Evolutionary conservation across 768 basidiomycete species (phyloP).

Genomic region (Pilatotrama ljubarskyi): DNA sequence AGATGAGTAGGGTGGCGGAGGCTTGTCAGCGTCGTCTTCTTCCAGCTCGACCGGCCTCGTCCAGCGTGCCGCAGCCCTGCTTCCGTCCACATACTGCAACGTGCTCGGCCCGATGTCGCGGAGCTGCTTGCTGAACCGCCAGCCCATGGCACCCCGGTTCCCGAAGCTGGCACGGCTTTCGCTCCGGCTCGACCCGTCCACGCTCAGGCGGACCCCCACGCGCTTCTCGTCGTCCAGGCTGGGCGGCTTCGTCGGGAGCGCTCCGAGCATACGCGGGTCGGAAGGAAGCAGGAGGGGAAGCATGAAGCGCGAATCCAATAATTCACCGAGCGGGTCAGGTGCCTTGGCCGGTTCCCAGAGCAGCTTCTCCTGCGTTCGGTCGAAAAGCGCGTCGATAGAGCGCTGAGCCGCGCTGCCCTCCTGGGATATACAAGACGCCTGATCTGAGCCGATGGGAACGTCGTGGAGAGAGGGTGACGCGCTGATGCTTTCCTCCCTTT

Average conservation of each 20-base stretch:
- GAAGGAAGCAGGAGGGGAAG: slow-evolving; percentile 83
- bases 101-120: slow-evolving; percentile 60
- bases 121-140: slow-evolving; percentile 61
- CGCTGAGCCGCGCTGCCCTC: slow-evolving; percentile 44
- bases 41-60: slow-evolving; percentile 44
- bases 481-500: slow-evolving; percentile 49
- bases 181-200: slow-evolving; percentile 37
- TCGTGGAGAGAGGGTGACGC: slow-evolving; percentile 41
- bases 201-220: slow-evolving; percentile 25
- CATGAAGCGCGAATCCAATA: slow-evolving; percentile 93
- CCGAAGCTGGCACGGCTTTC: slow-evolving; percentile 41
- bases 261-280: slow-evolving; percentile 75
- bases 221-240: slow-evolving; percentile 36
- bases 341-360: slow-evolving; percentile 78
- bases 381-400: slow-evolving; percentile 80
- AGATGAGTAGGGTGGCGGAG: slow-evolving; percentile 29
- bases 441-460: slow-evolving; percentile 12
- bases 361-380: slow-evolving; percentile 60
- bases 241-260: slow-evolving; percentile 53
- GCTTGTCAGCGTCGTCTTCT: slow-evolving; percentile 43
- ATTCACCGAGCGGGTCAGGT: slow-evolving; percentile 83
- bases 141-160: slow-evolving; percentile 46
- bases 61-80: slow-evolving; percentile 62
- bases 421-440: slow-evolving; percentile 34
- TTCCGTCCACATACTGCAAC: slow-evolving; percentile 72